A percentile compares a stretch with the other conserved stretches of the same genome.
These are phyloP conservation scores for Xerocomellus chrysenteron DNA, from an alignment of 768 basidiomycete species.

Conservation along the genomic window DNA sequence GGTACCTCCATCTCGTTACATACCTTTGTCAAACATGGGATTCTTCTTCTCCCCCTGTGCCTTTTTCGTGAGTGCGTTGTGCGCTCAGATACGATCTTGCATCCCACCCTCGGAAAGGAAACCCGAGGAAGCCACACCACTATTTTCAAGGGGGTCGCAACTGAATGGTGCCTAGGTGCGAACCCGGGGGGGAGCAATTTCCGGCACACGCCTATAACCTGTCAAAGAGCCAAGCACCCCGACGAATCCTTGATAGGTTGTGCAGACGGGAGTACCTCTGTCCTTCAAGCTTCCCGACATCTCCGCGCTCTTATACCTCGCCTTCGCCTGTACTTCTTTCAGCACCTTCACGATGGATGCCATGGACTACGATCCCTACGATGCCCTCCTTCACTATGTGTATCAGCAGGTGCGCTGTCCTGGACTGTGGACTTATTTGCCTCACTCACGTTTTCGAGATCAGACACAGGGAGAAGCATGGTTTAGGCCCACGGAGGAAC, in stretches of 20 bases:
- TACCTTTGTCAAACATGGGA: background rate
- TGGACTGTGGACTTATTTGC: background rate
- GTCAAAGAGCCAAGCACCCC: background rate
- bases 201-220: background rate
- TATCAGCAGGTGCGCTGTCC: constrained; percentile 61
- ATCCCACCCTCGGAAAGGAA: constrained; percentile 10
- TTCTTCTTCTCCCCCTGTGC: constrained; percentile 3
- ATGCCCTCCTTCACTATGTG: constrained; percentile 77
- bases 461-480: constrained; percentile 82
- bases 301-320: constrained; percentile 14
- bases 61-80: constrained; percentile 8
- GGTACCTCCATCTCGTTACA: background rate
- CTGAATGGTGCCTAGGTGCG: background rate
- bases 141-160: background rate
- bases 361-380: constrained; percentile 80
- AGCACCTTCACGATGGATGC: constrained; percentile 5
- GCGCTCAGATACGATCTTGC: background rate
- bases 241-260: background rate
- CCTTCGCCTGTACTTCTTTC: background rate
- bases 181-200: background rate
- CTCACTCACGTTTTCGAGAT: constrained; percentile 12
- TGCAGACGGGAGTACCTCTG: background rate
- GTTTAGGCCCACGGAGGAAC: constrained; percentile 83
- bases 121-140: background rate
- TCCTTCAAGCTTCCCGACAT: background rate